These are phyloP conservation scores for Triticum dicoccoides DNA, from an alignment of 176 grass and related monocot genomes.

Conservation along the genomic window DNA sequence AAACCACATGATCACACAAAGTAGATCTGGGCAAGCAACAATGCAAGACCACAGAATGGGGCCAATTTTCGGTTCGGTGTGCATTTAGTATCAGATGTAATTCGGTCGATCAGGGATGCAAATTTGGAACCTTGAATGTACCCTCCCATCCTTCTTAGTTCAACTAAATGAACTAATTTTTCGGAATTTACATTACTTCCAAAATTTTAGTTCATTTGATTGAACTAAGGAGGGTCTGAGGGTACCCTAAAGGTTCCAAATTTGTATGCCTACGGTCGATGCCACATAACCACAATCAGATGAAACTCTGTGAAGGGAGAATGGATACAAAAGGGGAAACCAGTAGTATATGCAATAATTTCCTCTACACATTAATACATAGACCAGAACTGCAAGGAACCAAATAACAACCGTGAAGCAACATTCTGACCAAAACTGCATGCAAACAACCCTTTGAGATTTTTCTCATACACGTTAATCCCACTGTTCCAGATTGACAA, in stretches of 20 bases:
- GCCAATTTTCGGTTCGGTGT: not conserved
- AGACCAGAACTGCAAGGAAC: constrained; percentile 4
- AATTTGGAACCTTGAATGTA: too few species aligned
- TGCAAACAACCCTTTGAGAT: not conserved
- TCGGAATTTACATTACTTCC: too few species aligned
- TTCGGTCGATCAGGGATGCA: not conserved
- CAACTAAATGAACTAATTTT: too few species aligned
- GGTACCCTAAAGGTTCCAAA: too few species aligned
- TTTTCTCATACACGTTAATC: not conserved
- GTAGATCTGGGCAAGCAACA: constrained; percentile 31
- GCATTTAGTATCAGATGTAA: constrained; percentile 4
- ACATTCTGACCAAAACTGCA: not conserved
- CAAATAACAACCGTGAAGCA: not conserved
- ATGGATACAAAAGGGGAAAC: not conserved
- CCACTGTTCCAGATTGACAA: constrained; percentile 2
- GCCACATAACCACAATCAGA: not conserved
- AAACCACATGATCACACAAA: constrained; percentile 24
- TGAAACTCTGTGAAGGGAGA: not conserved
- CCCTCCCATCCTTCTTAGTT: too few species aligned
- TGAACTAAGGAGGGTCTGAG: too few species aligned
- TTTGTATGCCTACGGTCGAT: not conserved
- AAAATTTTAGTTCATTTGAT: too few species aligned
- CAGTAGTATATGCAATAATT: not conserved
- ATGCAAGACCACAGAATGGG: constrained; percentile 11
- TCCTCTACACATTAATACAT: not conserved